Conservation (phyloP, 352 stramenopile species). For the Phytophthora pistaciae region DNA sequence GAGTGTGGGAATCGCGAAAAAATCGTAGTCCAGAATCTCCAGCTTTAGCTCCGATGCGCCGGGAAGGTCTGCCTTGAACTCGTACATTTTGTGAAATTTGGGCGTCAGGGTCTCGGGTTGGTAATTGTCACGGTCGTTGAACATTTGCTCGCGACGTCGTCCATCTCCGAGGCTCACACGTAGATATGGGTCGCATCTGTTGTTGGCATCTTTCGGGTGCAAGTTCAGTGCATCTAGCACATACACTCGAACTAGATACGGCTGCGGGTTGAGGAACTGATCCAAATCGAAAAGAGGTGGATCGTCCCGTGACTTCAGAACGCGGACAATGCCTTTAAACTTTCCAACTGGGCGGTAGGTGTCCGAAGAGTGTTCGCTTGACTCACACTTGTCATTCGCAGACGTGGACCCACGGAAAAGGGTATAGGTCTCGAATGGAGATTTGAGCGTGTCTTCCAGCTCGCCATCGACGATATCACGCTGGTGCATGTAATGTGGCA, state of each 20-base stretch:
- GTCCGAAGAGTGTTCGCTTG: constrained; percentile 29
- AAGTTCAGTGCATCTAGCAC: constrained; percentile 86
- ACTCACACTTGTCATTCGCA: constrained; percentile 45
- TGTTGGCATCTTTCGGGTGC: constrained; percentile 83
- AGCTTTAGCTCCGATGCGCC: constrained; percentile 74
- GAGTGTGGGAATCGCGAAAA: constrained; percentile 68
- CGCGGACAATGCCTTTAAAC: constrained; percentile 91
- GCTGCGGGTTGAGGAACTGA: constrained; percentile 75
- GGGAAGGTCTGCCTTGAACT: constrained; percentile 91
- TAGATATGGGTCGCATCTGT: constrained; percentile 90
- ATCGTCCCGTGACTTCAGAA: constrained; percentile 79
- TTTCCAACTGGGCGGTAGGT: constrained; percentile 74
- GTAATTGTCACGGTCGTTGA: constrained; percentile 88
- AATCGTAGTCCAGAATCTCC: constrained; percentile 80
- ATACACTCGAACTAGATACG: constrained; percentile 90
- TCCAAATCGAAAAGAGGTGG: constrained; percentile 79
- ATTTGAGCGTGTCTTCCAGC: constrained; percentile 74
- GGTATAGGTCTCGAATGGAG: constrained; percentile 86
- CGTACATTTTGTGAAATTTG: constrained; percentile 93
- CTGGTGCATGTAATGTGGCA: constrained; percentile 75
- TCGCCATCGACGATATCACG: constrained; percentile 56
- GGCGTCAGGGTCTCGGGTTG: constrained; percentile 75
- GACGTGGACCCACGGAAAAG: constrained; percentile 71
- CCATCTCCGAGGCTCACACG: constrained; percentile 82
- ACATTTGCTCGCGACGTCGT: constrained; percentile 65